These are phyloP conservation scores for Solanum tarapatanum DNA, from an alignment of 257 asterid genomes.

Conservation along the genomic window DNA sequence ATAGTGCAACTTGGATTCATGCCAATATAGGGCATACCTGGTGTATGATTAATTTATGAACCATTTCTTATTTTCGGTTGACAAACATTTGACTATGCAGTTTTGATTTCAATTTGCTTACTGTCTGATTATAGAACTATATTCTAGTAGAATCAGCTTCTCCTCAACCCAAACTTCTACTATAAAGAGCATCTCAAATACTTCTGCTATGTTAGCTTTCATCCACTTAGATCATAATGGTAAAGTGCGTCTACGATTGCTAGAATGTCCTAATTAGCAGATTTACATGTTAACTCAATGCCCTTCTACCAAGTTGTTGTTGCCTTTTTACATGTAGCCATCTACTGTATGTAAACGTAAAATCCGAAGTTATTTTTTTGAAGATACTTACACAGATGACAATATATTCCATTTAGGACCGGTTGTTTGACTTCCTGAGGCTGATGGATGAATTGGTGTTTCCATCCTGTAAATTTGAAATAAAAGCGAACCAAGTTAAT, in stretches of 20 bases:
- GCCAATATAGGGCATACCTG: not conserved
- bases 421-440: conserved; percentile 49
- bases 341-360: not conserved
- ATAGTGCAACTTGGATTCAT: not conserved
- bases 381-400: conserved; percentile 61
- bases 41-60: not conserved
- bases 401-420: conserved; percentile 62
- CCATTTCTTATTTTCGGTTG: not conserved
- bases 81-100: not conserved
- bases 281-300: not conserved
- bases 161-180: not conserved
- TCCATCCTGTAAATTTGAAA: conserved; percentile 30
- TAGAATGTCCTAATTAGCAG: not conserved
- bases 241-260: not conserved
- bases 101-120: not conserved
- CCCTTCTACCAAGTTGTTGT: not conserved
- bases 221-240: not conserved
- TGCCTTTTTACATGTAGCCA: not conserved
- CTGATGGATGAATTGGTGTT: conserved; percentile 33
- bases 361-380: not conserved
- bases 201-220: not conserved
- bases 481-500: not conserved
- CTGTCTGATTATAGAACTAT: not conserved
- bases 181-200: not conserved
- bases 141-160: not conserved